A percentile compares a stretch with the other conserved stretches of the same genome.
These are phyloP conservation scores for Claviceps africana DNA, from an alignment of 2,329 filamentous ascomycete species.

Conservation along the genomic window DNA sequence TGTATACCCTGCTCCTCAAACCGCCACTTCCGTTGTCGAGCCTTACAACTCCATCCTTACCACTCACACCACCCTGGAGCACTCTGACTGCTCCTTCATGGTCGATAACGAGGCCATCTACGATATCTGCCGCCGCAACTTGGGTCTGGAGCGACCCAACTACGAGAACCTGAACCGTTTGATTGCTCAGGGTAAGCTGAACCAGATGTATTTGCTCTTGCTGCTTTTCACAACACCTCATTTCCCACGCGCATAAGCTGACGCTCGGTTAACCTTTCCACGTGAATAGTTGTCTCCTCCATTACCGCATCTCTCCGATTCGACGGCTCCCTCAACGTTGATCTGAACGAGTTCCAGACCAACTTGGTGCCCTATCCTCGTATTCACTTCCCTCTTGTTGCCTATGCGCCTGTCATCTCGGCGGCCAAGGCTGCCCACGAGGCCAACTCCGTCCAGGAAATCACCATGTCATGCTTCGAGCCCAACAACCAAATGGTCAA, in stretches of 20 bases:
- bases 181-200: slow-evolving; percentile 74
- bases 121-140: slow-evolving; percentile 96
- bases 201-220: background rate
- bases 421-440: slow-evolving; percentile 93
- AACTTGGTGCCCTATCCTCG: slow-evolving; percentile 97
- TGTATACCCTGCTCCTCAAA: slow-evolving; percentile 95
- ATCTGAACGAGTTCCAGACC: slow-evolving; percentile 99
- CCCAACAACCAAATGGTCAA: slow-evolving; percentile 99
- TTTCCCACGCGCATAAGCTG: too few relatives aligned
- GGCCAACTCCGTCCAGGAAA: slow-evolving; percentile 95
- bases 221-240: too few relatives aligned
- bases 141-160: slow-evolving; percentile 92
- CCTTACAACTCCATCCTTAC: slow-evolving; percentile 99
- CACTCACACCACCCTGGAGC: slow-evolving; percentile 96
- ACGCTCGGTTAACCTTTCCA: background rate
- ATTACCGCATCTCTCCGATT: slow-evolving; percentile 98
- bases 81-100: slow-evolving; percentile 99
- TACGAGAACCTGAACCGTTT: slow-evolving; percentile 98
- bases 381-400: slow-evolving; percentile 98
- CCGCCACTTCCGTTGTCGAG: slow-evolving; percentile 94
- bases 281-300: slow-evolving; percentile 69
- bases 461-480: slow-evolving; percentile 98
- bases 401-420: slow-evolving; percentile 88
- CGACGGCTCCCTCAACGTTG: slow-evolving; percentile 96
- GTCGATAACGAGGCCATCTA: slow-evolving; percentile 99